Evolutionary conservation across 192 early-diverging fungal genomes (phyloP), one percentile per base, ranked within the genome.

Genomic region (Spizellomyces sp.): DNA sequence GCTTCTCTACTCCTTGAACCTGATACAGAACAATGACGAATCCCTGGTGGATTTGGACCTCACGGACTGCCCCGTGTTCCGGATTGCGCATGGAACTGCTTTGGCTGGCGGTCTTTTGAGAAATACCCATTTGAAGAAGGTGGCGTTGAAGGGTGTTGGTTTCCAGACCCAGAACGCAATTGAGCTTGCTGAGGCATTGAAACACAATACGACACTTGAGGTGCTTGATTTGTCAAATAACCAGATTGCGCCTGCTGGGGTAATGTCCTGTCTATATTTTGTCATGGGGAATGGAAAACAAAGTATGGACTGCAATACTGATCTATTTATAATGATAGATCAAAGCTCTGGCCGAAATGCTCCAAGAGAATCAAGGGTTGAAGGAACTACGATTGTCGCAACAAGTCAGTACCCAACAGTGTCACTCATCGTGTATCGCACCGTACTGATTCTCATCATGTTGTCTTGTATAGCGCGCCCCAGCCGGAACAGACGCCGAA

Each of bases 401-500:
- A 58, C 84, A 86, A 61, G 21, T n/a, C 52, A n/a, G 15, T 36
- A 36, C 52, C 19, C 27, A 3, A 36, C 27, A 36, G 27, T 36
- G 3, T 36, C 27, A 3, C 3, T 36, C 3, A 36, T 36, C 3
- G 27, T 36, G 27, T 36, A 36, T 36, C 27, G 27, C 27, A 36
- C 27, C 3, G 27, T 0, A 36, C 52, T n/a, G 15, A 19, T 55
- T 2, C 1, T 55, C 15, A 55, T 55, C 52, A 3, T 15, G 52
- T 55, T 55, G 52, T 19, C 19, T 15, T 19, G 1, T 55, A n/a
- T 55, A 15, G 69, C 73, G 75, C 14, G 41, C 60, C 15, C 71
- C 76, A 6, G 57, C 75, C n/a, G 84, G 84, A 46, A 84, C 73
- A 47, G 84, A 86, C 48, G 84, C 84, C 9, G 84, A 86, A 62